These are phyloP conservation scores for Zalaria obscura DNA, from an alignment of 2,329 filamentous ascomycete species.

Conservation along the genomic window DNA sequence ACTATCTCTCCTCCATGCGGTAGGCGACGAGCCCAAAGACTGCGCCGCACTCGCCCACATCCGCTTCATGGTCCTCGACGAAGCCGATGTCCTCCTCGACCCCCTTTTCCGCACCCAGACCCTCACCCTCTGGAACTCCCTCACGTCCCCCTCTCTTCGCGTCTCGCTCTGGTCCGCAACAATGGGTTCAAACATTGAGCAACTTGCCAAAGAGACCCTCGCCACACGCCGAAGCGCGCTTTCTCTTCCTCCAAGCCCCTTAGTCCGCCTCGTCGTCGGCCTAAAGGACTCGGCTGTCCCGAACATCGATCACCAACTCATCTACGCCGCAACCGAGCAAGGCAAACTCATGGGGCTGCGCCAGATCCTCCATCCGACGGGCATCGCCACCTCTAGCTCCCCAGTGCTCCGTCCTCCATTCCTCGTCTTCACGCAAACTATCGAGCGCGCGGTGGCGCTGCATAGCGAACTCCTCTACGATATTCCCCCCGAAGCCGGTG, in stretches of 20 bases:
- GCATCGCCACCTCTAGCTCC: constrained; percentile 39
- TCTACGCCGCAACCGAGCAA: constrained; percentile 82
- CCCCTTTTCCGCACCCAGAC: constrained; percentile 84
- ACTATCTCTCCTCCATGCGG: constrained; percentile 55
- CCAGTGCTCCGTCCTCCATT: constrained; percentile 66
- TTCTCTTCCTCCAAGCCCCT: constrained; percentile 21
- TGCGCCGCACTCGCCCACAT: constrained; percentile 37
- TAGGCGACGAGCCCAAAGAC: constrained; percentile 40
- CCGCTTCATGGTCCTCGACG: constrained; percentile 67
- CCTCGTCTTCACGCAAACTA: constrained; percentile 91
- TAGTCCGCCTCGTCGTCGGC: constrained; percentile 83
- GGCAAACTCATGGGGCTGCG: constrained; percentile 87
- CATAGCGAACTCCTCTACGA: constrained; percentile 88
- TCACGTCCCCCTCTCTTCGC: constrained; percentile 53
- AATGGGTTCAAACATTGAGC: constrained; percentile 86
- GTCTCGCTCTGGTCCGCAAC: constrained; percentile 91
- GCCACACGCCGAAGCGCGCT: constrained; percentile 28
- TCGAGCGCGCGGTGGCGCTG: constrained; percentile 74
- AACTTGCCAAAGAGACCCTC: constrained; percentile 57
- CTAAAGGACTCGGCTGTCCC: constrained; percentile 92
- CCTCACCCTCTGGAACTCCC: constrained; percentile 67
- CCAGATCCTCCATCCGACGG: constrained; percentile 69
- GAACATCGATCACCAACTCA: constrained; percentile 76
- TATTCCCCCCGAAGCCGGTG: constrained; percentile 77
- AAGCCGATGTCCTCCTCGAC: constrained; percentile 89